Evolutionary conservation across 1,139 yeast species (phyloP).

Genomic region (Hemisphaericaspora lyxosophila): DNA sequence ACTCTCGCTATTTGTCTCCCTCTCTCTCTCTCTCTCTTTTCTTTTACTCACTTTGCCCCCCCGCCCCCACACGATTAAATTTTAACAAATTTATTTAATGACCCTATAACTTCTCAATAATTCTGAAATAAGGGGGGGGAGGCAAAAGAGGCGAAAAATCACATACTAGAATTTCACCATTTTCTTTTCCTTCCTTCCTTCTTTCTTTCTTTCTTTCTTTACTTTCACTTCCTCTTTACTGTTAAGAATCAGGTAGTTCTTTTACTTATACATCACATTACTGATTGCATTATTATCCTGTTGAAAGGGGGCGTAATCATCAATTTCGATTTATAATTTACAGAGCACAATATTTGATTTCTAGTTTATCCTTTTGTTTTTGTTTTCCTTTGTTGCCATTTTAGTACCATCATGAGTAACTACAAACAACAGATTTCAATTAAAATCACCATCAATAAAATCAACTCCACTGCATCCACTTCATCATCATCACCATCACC

Average conservation of each 20-base stretch:
- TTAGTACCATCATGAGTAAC: slow-evolving; percentile 1
- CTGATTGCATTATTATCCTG: too few relatives aligned
- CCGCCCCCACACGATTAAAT: slow-evolving; percentile 3
- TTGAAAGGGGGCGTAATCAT: too few relatives aligned
- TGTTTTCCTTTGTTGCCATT: not conserved
- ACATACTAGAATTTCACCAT: too few relatives aligned
- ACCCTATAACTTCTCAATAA: too few relatives aligned
- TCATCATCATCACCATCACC: slow-evolving; percentile 2
- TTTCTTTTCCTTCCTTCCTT: not conserved
- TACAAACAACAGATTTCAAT: slow-evolving; percentile 12
- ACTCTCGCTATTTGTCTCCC: not conserved
- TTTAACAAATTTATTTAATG: not conserved
- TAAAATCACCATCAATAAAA: slow-evolving; percentile 14
- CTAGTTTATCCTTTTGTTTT: not conserved
- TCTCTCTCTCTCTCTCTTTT: not conserved
- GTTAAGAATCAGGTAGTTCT: not conserved
- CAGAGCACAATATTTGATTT: not conserved
- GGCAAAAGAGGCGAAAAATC: too few relatives aligned
- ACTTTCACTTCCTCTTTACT: not conserved
- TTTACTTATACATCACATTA: too few relatives aligned
- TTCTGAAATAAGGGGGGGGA: too few relatives aligned
- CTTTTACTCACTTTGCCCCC: too few relatives aligned
- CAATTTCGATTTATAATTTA: too few relatives aligned
- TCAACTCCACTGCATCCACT: slow-evolving; percentile 6
- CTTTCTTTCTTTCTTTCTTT: not conserved